Evolutionary conservation across 2,329 filamentous ascomycete genomes (phyloP), one percentile per base, ranked within the genome.

Genomic region (Berkeleyomyces rouxiae): DNA sequence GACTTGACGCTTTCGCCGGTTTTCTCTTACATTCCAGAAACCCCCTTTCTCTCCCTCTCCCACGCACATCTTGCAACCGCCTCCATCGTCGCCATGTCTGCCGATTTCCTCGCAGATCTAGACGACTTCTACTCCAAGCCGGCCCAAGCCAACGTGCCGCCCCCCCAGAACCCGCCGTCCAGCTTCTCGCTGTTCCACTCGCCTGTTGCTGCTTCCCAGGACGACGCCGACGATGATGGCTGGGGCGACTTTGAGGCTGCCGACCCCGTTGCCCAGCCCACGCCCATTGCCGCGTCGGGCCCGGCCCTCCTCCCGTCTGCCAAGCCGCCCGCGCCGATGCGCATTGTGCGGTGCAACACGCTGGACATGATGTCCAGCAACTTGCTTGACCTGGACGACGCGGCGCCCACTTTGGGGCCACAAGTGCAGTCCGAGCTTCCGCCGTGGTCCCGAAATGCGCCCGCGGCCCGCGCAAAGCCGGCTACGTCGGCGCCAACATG

Each of bases 201-300:
- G 64, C 39, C 51, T 36, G 46, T 42, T 31, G 5, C 61, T 37
- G 16, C 40, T 40, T 36, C 46, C 23, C 39, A 42, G 53, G 63
- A 64, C 23, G 63, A 55, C 49, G 80, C 80, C 2, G 79, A 83
- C 6, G 82, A 85, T 62, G 82, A 85, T 68, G 81, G 77, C 37
- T 87, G 84, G 79, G 84, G 84, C 0, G 84, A 86, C 62, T 87
- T 87, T 68, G 83, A 86, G 70, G 77, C 79, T 53, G 82, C 81
- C 7, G 62, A 68, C 6, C 49, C 49, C 3, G 10, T 42, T 46
- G 49, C 58, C 7, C 39, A 43, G 3, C 53, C 37, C 33, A 58
- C 16, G 43, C 36, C 58, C 6, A 39, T 13, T 39, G n/a, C 4
- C 7, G 13, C 4, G 4, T n/a, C 33, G 13, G 36, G n/a, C 51